Conservation (phyloP, 2,329 filamentous ascomycete species). For the Hypomyces rosellus region DNA sequence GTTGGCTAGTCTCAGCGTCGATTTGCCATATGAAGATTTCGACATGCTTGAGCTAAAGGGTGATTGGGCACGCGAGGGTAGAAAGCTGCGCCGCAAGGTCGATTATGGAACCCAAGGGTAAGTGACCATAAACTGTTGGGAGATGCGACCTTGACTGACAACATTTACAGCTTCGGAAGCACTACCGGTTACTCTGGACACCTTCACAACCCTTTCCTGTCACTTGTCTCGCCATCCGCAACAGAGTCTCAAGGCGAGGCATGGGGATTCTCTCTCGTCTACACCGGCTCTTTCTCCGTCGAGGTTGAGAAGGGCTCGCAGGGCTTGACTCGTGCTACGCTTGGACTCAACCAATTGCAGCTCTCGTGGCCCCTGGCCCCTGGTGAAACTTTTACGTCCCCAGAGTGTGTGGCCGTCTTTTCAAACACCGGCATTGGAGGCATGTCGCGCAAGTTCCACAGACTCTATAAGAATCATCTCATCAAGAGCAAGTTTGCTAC, state of each 20-base stretch:
- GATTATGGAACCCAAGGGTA: slow-evolving; percentile 51
- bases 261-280: slow-evolving; percentile 60
- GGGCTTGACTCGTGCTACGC: slow-evolving; percentile 51
- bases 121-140: slow-evolving; percentile 11
- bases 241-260: slow-evolving; percentile 56
- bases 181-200: slow-evolving; percentile 57
- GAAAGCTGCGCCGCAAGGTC: slow-evolving; percentile 47
- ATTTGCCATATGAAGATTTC: slow-evolving; percentile 53
- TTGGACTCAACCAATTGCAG: slow-evolving; percentile 56
- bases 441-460: slow-evolving; percentile 57
- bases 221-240: slow-evolving; percentile 47
- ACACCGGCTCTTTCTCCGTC: slow-evolving; percentile 56
- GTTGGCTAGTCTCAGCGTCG: slow-evolving; percentile 55
- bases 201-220: slow-evolving; percentile 58
- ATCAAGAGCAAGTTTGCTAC: slow-evolving; percentile 50
- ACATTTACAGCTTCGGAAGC: slow-evolving; percentile 47
- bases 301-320: slow-evolving; percentile 58
- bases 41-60: slow-evolving; percentile 57
- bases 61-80: slow-evolving; percentile 57
- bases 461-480: slow-evolving; percentile 55
- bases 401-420: slow-evolving; percentile 57
- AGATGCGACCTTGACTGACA: background rate
- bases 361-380: slow-evolving; percentile 51
- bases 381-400: slow-evolving; percentile 52
- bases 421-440: slow-evolving; percentile 52